Percentiles rank a stretch among this genome's conserved stretches.
Evolutionary conservation across 2,329 filamentous ascomycete species (phyloP).

Genomic region (Xylaria digitata): DNA sequence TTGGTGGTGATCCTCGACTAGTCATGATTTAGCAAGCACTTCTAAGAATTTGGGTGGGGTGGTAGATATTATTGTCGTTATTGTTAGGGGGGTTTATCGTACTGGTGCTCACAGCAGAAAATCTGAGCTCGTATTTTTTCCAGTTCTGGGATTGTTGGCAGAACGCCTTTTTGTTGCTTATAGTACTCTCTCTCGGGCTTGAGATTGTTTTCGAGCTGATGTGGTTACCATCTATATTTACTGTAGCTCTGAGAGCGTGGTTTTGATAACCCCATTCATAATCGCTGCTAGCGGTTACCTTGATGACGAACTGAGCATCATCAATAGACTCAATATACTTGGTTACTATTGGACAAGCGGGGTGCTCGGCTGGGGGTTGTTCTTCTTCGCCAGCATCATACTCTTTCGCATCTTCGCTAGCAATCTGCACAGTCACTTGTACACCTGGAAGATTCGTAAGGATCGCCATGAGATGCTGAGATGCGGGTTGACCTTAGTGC

Average conservation of each 20-base stretch:
- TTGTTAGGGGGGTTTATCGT: conserved; percentile 4
- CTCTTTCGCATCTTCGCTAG: no score
- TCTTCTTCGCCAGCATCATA: no score
- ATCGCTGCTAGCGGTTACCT: conserved; percentile 15
- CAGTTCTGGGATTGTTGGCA: conserved; percentile 22
- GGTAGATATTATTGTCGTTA: no score
- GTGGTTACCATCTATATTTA: conserved; percentile 43
- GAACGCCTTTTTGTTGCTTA: background rate
- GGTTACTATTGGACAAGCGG: background rate
- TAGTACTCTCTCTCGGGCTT: background rate
- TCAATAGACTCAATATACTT: conserved; percentile 26
- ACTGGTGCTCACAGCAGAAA: conserved; percentile 47
- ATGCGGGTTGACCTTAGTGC: no score
- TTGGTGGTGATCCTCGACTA: conserved; percentile 41
- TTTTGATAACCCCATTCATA: conserved; percentile 44
- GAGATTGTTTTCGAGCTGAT: background rate
- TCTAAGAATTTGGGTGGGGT: background rate
- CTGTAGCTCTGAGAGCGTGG: conserved; percentile 25
- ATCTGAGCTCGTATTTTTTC: conserved; percentile 40
- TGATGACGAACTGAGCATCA: conserved; percentile 37
- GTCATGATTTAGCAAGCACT: background rate
- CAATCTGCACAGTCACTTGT: no score
- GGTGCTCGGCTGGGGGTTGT: no score
- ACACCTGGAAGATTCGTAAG: no score
- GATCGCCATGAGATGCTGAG: no score